phyloP scores from a whole-genome alignment of 2,329 filamentous ascomycete species.

The Dactylonectria macrodidyma region DNA sequence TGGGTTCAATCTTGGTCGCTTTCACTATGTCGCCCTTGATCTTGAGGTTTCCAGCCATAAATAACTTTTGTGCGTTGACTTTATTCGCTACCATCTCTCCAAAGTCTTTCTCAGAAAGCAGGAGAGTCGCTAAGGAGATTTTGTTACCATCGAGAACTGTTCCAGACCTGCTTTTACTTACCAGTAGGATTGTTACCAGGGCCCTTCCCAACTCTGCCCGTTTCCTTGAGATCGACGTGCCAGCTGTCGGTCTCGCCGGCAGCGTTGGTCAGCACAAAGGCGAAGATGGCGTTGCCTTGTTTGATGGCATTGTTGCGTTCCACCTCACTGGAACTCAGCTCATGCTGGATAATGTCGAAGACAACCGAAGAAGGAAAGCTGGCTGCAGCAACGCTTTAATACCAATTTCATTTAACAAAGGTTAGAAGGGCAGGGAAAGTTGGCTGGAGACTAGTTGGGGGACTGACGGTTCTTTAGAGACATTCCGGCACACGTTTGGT shows the following conservation, averaged over 20 bases:
- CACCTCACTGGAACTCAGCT: conserved; percentile 77
- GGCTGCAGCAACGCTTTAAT: conserved; percentile 60
- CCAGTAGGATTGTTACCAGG: conserved; percentile 85
- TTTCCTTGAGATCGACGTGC: conserved; percentile 96
- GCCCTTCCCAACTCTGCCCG: conserved; percentile 86
- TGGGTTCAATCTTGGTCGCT: conserved; percentile 95
- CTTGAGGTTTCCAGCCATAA: conserved; percentile 99
- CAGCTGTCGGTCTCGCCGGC: conserved; percentile 86
- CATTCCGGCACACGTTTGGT: too few species aligned
- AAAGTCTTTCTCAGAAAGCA: conserved; percentile 90
- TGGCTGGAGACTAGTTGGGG: too few species aligned
- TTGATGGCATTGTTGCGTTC: conserved; percentile 92
- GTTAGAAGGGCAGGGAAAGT: too few species aligned
- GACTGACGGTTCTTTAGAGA: too few species aligned
- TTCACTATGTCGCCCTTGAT: conserved; percentile 99
- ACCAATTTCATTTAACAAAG: too few species aligned
- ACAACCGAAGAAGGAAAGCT: conserved; percentile 91
- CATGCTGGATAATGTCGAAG: conserved; percentile 88
- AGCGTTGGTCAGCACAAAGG: conserved; percentile 92
- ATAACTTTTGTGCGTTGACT: conserved; percentile 93
- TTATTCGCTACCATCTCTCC: conserved; percentile 85
- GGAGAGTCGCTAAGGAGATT: conserved; percentile 79
- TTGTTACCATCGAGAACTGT: conserved; percentile 10
- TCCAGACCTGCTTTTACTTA: conserved; percentile 58
- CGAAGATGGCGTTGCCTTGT: conserved; percentile 88